These are phyloP conservation scores for Didymella pomorum DNA, from an alignment of 2,329 filamentous ascomycete species.

Conservation along the genomic window DNA sequence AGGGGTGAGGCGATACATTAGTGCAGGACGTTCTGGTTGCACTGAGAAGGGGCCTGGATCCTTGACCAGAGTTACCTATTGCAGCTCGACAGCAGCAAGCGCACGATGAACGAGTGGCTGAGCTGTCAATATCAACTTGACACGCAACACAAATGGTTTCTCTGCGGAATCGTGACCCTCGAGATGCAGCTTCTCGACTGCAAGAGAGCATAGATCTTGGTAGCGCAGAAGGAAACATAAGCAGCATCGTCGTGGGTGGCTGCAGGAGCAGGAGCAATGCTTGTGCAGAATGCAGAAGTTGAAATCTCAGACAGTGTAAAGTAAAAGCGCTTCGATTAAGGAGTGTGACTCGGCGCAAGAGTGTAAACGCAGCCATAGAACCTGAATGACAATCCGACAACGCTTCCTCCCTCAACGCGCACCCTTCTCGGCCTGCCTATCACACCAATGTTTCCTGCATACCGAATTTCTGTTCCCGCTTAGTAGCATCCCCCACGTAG, in stretches of 20 bases:
- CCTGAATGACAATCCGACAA: neutral
- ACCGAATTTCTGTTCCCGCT: neutral
- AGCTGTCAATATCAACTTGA: too few relatives aligned
- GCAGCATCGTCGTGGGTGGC: neutral
- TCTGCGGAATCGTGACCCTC: too few relatives aligned
- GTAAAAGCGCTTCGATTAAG: constrained; percentile 8
- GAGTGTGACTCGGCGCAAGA: constrained; percentile 12
- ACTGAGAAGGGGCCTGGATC: too few relatives aligned
- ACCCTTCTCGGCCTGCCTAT: neutral
- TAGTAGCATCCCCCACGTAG: neutral
- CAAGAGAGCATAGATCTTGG: too few relatives aligned
- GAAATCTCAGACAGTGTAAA: neutral
- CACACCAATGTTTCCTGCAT: too few relatives aligned
- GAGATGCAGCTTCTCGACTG: too few relatives aligned
- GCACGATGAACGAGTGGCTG: too few relatives aligned
- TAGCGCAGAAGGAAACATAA: neutral
- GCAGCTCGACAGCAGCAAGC: too few relatives aligned
- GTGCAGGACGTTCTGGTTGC: too few relatives aligned
- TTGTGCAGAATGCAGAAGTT: neutral
- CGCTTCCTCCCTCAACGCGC: neutral
- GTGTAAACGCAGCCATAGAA: constrained; percentile 6
- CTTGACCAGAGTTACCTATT: too few relatives aligned
- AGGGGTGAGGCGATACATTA: too few relatives aligned
- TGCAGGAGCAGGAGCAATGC: neutral
- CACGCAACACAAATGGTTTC: too few relatives aligned